Percentiles rank a stretch among this genome's conserved stretches.
Conservation (phyloP, 768 basidiomycete genomes). For the Cyclocybe cylindracea region DNA sequence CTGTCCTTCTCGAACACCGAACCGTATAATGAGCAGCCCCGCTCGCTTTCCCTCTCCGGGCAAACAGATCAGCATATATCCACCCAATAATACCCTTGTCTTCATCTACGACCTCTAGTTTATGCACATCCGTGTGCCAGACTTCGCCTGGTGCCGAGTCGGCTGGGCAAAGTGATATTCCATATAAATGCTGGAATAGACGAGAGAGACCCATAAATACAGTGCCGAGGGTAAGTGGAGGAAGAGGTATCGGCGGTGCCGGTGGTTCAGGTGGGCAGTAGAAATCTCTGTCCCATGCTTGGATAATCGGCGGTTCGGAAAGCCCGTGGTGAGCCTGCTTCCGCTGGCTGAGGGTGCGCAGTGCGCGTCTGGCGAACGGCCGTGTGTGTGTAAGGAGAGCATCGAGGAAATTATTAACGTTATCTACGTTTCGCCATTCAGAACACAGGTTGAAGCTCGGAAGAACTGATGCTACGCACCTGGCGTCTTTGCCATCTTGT, state of each 20-base stretch:
- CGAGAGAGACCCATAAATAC: constrained; percentile 91
- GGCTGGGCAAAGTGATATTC: constrained; percentile 77
- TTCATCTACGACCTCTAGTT: constrained; percentile 93
- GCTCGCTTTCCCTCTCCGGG: constrained; percentile 78
- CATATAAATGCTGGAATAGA: constrained; percentile 85
- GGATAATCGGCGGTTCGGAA: constrained; percentile 60
- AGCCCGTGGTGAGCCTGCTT: constrained; percentile 77
- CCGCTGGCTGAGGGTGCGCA: constrained; percentile 61
- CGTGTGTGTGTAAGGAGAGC: constrained; percentile 80
- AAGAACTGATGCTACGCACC: constrained; percentile 40
- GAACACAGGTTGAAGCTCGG: background rate
- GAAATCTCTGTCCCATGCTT: constrained; percentile 98
- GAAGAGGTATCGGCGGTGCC: constrained; percentile 71
- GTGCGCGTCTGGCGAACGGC: constrained; percentile 73
- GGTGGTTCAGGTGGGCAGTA: constrained; percentile 83
- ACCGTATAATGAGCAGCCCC: constrained; percentile 99
- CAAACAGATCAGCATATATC: constrained; percentile 94
- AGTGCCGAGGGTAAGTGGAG: constrained; percentile 83
- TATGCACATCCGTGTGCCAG: constrained; percentile 88
- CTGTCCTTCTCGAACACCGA: constrained; percentile 87
- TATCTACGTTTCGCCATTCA: constrained; percentile 47
- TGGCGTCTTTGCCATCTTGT: constrained; percentile 98
- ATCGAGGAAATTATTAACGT: constrained; percentile 84
- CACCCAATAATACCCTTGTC: constrained; percentile 85
- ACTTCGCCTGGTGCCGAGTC: constrained; percentile 75